Evolutionary conservation across 2,329 filamentous ascomycete species (phyloP).

Genomic region (Colletotrichum higginsianum): DNA sequence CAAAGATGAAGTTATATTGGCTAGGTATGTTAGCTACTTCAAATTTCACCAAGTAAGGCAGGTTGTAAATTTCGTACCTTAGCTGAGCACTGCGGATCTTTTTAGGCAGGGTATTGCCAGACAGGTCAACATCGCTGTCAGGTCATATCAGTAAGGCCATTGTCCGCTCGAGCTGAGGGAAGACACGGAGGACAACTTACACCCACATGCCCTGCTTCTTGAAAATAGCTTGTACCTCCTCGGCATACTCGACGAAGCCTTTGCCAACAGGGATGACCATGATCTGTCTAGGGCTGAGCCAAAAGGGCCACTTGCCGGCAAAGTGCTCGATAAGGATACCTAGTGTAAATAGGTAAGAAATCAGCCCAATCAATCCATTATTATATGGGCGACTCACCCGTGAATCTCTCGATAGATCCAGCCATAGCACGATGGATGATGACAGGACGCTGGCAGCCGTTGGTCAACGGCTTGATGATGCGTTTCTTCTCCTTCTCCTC

Average conservation of each 20-base stretch:
- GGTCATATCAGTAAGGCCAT: not conserved
- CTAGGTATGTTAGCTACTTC: conserved; percentile 44
- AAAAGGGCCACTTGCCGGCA: conserved; percentile 90
- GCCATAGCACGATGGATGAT: conserved; percentile 91
- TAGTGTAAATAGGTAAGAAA: conserved; percentile 62
- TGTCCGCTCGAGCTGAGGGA: not conserved
- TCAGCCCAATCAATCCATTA: no score
- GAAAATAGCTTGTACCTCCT: conserved; percentile 80
- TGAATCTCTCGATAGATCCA: conserved; percentile 71
- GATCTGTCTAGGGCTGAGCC: conserved; percentile 87
- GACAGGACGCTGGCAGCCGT: conserved; percentile 83
- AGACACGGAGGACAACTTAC: conserved; percentile 57
- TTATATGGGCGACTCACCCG: conserved; percentile 11
- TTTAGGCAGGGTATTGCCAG: conserved; percentile 88
- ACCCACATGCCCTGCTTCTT: conserved; percentile 78
- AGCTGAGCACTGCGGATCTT: conserved; percentile 87
- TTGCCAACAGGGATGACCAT: conserved; percentile 75
- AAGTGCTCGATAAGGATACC: conserved; percentile 89
- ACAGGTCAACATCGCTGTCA: conserved; percentile 74
- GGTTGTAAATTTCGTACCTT: conserved; percentile 73
- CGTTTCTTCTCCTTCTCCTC: conserved; percentile 56
- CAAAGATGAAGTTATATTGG: conserved; percentile 51
- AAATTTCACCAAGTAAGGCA: not conserved
- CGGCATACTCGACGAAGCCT: conserved; percentile 79
- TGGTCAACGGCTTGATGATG: conserved; percentile 67